Evolutionary conservation across 257 asterid genomes (phyloP), one percentile per base, ranked within the genome.

Genomic region (Solanum medicagineum): DNA sequence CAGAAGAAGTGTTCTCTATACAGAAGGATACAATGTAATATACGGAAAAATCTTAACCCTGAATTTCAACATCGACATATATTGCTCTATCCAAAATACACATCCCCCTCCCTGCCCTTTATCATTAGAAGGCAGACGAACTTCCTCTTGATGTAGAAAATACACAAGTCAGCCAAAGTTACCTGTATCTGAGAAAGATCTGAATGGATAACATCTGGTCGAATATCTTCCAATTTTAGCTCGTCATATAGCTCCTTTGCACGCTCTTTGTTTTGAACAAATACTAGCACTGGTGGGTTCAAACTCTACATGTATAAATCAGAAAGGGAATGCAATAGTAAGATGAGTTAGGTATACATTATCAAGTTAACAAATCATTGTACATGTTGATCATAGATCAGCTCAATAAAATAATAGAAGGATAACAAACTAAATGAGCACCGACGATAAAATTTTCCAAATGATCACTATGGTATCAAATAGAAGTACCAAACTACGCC

Each of bases 181-280:
- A 93, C 98, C 98, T 92, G 89, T 73, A 70, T 65, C 81, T 92
- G 89, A 40, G 96, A 86, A 81, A 94, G 93, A 88, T 95, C 98
- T 15, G 98, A 92, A 88, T 94, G 98, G 82, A 95, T 91, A 47
- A 93, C 93, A 87, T 92, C 98, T 36, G 92, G 95, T 90, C 98
- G 89, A 68, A 94, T 87, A 81, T 94, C 92, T 71, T 93, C 93
- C 86, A 90, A 95, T 85, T 91, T 91, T 88, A 95, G 83, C 87
- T 91, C 98, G 7, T 89, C 89, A 81, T 93, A 88, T 29, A 95
- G 93, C 86, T 94, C 91, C 90, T 95, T 95, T 20, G 97, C 98
- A 17, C 98, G 92, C 85, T 92, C 98, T 86, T 93, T 94, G 89
- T 92, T 95, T 92, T 95, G 99, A 87, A 95, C 95, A 86, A 95